These are phyloP conservation scores for Apiospora aurea DNA, from an alignment of 2,329 filamentous ascomycete genomes.

Conservation along the genomic window DNA sequence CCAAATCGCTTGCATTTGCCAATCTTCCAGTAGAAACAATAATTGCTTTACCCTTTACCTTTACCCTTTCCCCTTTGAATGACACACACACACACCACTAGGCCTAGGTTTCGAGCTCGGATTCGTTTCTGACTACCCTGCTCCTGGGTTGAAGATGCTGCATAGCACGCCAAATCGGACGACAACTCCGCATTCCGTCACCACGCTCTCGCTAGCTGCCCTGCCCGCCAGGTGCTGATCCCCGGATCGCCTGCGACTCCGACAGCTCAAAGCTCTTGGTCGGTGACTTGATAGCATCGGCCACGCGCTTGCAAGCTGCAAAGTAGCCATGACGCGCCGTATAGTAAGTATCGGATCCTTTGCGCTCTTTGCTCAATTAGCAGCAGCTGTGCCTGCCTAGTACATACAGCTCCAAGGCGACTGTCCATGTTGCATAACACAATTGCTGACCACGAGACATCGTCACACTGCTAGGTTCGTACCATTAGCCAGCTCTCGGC, in stretches of 20 bases:
- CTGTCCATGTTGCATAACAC: neutral
- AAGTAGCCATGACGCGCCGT: slow-evolving; percentile 43
- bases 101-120: neutral
- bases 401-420: too few species aligned
- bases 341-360: slow-evolving; percentile 37
- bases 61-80: neutral
- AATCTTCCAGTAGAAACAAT: neutral
- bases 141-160: slow-evolving; percentile 27
- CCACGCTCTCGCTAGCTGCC: slow-evolving; percentile 17
- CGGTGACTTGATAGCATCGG: slow-evolving; percentile 15
- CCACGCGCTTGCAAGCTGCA: slow-evolving; percentile 25
- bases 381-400: too few species aligned
- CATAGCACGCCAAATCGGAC: slow-evolving; percentile 26
- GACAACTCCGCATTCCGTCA: slow-evolving; percentile 26
- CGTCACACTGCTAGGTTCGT: slow-evolving; percentile 54
- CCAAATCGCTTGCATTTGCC: neutral
- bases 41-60: neutral
- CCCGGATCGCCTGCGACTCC: neutral
- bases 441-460: slow-evolving; percentile 28
- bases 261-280: slow-evolving; percentile 6
- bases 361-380: neutral
- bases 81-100: neutral
- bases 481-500: slow-evolving; percentile 79
- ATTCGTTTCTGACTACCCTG: neutral
- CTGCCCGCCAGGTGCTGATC: slow-evolving; percentile 18